These are phyloP conservation scores for Neobulgaria alba DNA, from an alignment of 2,329 filamentous ascomycete genomes.

Conservation along the genomic window DNA sequence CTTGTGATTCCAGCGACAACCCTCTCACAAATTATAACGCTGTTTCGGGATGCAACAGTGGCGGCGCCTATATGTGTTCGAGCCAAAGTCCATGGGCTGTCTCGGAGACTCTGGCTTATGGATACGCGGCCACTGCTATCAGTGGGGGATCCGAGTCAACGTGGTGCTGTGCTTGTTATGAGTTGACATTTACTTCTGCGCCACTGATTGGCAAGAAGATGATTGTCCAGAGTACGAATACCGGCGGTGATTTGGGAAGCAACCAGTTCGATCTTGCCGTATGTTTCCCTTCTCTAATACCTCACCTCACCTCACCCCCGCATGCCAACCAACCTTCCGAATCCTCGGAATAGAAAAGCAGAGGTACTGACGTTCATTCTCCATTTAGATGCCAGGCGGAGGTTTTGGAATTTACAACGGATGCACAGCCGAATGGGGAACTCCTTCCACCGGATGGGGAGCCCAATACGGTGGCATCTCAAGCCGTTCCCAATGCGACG, in stretches of 20 bases:
- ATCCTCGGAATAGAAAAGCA: too few species aligned
- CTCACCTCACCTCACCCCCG: slow-evolving; percentile 36
- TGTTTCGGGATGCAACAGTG: slow-evolving; percentile 42
- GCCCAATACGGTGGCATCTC: slow-evolving; percentile 40
- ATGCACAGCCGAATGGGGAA: slow-evolving; percentile 41
- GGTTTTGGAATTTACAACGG: slow-evolving; percentile 49
- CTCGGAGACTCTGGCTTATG: slow-evolving; percentile 44
- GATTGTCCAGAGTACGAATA: slow-evolving; percentile 57
- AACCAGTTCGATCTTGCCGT: slow-evolving; percentile 50
- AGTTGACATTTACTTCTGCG: slow-evolving; percentile 38
- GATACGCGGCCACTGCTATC: slow-evolving; percentile 54
- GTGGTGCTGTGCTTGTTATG: slow-evolving; percentile 62
- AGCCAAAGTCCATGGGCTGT: slow-evolving; percentile 55
- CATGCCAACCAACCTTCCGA: slow-evolving; percentile 47
- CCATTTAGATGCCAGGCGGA: slow-evolving; percentile 47
- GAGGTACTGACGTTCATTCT: too few species aligned
- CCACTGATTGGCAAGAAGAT: slow-evolving; percentile 50
- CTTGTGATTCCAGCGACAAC: slow-evolving; percentile 38
- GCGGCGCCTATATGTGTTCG: slow-evolving; percentile 44
- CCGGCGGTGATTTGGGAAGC: slow-evolving; percentile 44
- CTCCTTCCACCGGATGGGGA: slow-evolving; percentile 35
- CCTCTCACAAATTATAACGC: slow-evolving; percentile 42
- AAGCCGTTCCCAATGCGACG: slow-evolving; percentile 34
- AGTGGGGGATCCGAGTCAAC: slow-evolving; percentile 44
- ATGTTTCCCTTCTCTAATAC: slow-evolving; percentile 2